Conservation (phyloP, 257 asterid genomes). For the Paraleonurus japonicus region DNA sequence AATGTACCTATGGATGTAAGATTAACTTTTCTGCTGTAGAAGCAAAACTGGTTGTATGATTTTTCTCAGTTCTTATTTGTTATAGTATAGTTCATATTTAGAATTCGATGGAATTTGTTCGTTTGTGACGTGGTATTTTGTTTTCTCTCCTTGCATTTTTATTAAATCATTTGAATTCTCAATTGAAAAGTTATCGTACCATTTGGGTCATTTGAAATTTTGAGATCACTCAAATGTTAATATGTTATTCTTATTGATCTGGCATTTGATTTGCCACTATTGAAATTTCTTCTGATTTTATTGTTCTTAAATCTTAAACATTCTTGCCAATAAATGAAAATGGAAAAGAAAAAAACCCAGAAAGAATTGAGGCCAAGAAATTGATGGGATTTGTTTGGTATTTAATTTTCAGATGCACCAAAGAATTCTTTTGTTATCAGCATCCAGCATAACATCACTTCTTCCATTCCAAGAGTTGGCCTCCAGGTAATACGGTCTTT, state of each 20-base stretch:
- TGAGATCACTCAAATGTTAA: neutral
- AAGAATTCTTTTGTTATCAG: constrained; percentile 51
- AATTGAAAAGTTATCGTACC: neutral
- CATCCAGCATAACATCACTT: constrained; percentile 81
- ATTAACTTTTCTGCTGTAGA: neutral
- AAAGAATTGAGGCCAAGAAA: neutral
- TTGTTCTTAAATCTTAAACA: neutral
- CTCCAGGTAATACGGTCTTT: constrained; percentile 62
- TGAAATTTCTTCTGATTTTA: neutral
- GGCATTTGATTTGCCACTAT: neutral
- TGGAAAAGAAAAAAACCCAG: neutral
- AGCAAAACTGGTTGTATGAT: neutral
- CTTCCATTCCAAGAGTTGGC: constrained; percentile 90
- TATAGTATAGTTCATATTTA: neutral
- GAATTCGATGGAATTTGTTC: neutral
- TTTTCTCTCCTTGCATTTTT: neutral
- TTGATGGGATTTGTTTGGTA: constrained; percentile 15
- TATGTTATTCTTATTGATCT: neutral
- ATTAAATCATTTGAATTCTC: neutral
- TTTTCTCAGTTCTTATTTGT: neutral
- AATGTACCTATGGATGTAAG: neutral
- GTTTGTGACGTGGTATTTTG: neutral
- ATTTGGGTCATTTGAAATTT: neutral
- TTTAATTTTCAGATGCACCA: constrained; percentile 45
- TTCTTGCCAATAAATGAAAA: neutral